Base-by-base conservation (phyloP, 129 eudicot species). In the Mikania micrantha region DNA sequence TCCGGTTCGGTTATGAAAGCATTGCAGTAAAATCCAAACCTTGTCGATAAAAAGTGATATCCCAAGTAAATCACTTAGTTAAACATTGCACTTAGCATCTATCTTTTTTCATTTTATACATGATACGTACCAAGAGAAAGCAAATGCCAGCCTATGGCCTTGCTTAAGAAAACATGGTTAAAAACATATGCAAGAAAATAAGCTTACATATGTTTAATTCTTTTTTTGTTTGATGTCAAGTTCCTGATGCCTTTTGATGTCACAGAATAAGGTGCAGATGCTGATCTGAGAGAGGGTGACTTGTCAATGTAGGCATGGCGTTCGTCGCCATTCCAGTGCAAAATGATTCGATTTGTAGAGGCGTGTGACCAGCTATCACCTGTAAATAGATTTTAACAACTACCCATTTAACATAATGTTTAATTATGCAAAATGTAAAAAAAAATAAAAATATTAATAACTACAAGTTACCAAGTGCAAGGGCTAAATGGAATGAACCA, bases 301-400 rank as follows among this genome's bases (percentile, higher is more conserved):
- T 89, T 93, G 74, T 89, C 99, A 24, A 93, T 77, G 64, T 82
- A 78, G 22, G 95, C 96, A 68, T 77, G 70, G 10, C 93, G 76
- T 45, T 84, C 93, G 45, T 89, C 70, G 28, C 85, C 96, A 45
- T 86, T 88, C 99, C 95, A 89, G 80, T 86, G 80, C 82, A 93
- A 76, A 56, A 93, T 89, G 64, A 93, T 66, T 39, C 96, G 87
- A 68, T 89, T 88, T 20, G 99, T 93, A 58, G 95, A 73, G 17
- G 96, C 92, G 68, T 89, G 96, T 1, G 99, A 82, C 99, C 96
- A 93, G 63, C 95, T 89, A 81, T 89, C 99, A 63, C 99, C 96
- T 93, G 79, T 75, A 38, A 45, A 68, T 71, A 65, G 39, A 56
- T 62, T 65, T 68, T 20, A 40, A 61, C 16, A 69, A 48, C 25